phyloP scores from a whole-genome alignment of 768 basidiomycete genomes.

The Amanita polypyramis region DNA sequence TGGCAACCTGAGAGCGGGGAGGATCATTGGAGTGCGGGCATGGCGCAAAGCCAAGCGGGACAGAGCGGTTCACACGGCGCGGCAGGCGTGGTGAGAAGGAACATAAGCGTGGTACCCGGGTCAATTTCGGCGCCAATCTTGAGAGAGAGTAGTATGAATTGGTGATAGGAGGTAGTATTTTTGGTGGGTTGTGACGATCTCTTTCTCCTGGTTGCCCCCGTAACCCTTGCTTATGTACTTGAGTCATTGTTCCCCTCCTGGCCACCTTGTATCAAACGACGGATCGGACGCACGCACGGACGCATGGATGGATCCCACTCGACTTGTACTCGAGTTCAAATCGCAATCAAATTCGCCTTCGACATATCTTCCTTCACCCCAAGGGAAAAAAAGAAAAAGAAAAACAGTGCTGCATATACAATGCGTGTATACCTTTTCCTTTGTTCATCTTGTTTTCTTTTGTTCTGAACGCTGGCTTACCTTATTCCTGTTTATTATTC shows the following conservation, averaged over 20 bases:
- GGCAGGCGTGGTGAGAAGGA: conserved; percentile 42
- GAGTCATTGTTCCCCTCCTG: background rate
- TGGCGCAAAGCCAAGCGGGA: conserved; percentile 5
- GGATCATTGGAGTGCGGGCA: conserved; percentile 23
- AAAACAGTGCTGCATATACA: conserved; percentile 11
- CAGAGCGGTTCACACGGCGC: conserved; percentile 9
- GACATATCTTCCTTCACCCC: background rate
- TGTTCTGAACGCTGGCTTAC: conserved; percentile 2
- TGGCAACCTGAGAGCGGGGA: conserved; percentile 30
- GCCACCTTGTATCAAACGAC: background rate
- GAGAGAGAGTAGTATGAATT: conserved; percentile 78
- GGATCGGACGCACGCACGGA: background rate
- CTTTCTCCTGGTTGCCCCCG: background rate
- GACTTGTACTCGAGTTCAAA: background rate
- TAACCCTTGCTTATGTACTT: background rate
- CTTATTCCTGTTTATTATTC: conserved; percentile 2
- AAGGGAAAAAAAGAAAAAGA: conserved; percentile 7
- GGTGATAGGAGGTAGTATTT: conserved; percentile 33
- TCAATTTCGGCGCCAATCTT: conserved; percentile 70
- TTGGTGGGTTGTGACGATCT: background rate
- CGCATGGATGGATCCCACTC: background rate
- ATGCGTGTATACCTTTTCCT: conserved; percentile 8
- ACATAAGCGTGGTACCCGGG: conserved; percentile 34
- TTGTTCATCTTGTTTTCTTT: conserved; percentile 6
- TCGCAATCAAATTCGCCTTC: background rate